Percentiles rank a stretch among this genome's conserved stretches.
phyloP scores from a whole-genome alignment of 169 alveolate genomes.

The Babesia gibsoni region DNA sequence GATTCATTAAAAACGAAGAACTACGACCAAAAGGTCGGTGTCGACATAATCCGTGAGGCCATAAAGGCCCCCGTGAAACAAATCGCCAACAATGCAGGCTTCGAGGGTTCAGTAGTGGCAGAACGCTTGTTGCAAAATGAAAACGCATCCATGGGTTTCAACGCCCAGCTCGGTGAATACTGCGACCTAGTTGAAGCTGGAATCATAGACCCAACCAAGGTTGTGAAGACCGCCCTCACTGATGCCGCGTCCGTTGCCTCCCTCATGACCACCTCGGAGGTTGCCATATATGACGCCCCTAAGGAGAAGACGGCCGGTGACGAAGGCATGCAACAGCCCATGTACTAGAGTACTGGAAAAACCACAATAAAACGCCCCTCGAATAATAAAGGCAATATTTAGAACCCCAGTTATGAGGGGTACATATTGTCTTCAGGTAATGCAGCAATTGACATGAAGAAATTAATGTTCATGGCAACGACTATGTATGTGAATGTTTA shows the following conservation, averaged over 20 bases:
- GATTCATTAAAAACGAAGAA: slow-evolving; percentile 79
- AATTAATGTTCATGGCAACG: too few relatives aligned
- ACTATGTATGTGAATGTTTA: too few relatives aligned
- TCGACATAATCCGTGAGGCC: slow-evolving; percentile 92
- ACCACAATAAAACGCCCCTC: too few relatives aligned
- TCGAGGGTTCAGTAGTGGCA: slow-evolving; percentile 95
- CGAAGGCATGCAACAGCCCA: slow-evolving; percentile 61
- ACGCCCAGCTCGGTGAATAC: slow-evolving; percentile 93
- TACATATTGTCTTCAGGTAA: too few relatives aligned
- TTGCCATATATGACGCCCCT: slow-evolving; percentile 86
- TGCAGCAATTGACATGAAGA: too few relatives aligned
- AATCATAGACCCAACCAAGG: slow-evolving; percentile 98
- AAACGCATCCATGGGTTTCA: slow-evolving; percentile 87
- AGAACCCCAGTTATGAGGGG: too few relatives aligned
- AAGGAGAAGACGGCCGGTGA: slow-evolving; percentile 64
- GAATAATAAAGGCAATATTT: too few relatives aligned
- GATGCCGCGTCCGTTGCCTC: slow-evolving; percentile 98
- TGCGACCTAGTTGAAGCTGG: slow-evolving; percentile 92
- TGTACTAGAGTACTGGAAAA: slow-evolving; percentile 60
- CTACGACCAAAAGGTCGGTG: slow-evolving; percentile 93
- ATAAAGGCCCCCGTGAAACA: slow-evolving; percentile 94
- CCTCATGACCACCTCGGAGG: slow-evolving; percentile 97
- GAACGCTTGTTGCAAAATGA: slow-evolving; percentile 88
- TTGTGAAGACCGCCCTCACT: slow-evolving; percentile 95
- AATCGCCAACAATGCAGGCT: slow-evolving; percentile 98